Evolutionary conservation across 1,284 basidiomycete genomes (phyloP), one percentile per base, ranked within the genome.

Genomic region (Sutorius eximius): DNA sequence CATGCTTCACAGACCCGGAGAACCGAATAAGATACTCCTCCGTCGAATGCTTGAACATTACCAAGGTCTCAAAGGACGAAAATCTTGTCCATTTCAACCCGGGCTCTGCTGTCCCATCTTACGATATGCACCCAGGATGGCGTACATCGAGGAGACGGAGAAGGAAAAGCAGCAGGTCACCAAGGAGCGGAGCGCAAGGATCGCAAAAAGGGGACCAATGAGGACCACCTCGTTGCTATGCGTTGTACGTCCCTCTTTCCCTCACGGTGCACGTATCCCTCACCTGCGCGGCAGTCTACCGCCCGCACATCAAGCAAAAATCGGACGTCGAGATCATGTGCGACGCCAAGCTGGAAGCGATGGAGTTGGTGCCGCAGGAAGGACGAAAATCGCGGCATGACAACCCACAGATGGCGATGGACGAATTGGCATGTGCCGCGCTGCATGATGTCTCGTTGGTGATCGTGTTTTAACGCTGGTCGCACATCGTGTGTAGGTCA

Each of bases 31-130:
- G 96, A 46, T 97, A 97, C 73, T 97, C 95, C 77, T 96, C 96
- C 7, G 96, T 95, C 56, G 96, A 99, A 71, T 95, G 93, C 69
- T 79, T 99, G 66, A 99, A 99, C 75, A 97, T 99, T 55, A 90
- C 91, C 34, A 98, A 99, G 74, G 95, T 98, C 8, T 97, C 95
- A 53, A 98, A 98, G 70, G 96, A 96, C 36, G 96, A 98, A 74
- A 90, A 98, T 40, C 76, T 99, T 58, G 87, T 98, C 20, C 98
- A 96, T 72, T 99, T 99, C 76, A 99, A 99, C 69, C 93, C 49
- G 10, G 46, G 29, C 45, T 48, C 8, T 5, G 34, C 44, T 34
- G 4, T 37, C 34, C 36, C 15, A 16, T 13, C 20, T 16, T 18
- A n/a, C n/a, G 45, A 27, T n/a, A 8, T 15, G 34, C 15, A 24